These are phyloP conservation scores for Hypoxylon crocopeplum DNA, from an alignment of 495 filamentous ascomycete species.

Conservation along the genomic window DNA sequence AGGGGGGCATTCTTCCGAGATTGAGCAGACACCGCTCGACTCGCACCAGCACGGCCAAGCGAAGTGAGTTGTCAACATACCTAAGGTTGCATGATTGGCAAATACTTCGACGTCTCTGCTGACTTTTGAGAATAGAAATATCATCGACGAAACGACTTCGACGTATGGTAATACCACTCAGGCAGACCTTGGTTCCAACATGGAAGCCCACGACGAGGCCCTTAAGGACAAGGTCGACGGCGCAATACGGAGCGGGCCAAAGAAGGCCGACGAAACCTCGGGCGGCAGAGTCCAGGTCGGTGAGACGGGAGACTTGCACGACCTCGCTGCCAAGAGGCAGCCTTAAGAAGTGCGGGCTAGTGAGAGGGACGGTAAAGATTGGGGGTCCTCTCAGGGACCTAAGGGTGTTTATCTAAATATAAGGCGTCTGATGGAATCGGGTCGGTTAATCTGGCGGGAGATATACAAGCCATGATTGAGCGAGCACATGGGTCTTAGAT, in stretches of 20 bases:
- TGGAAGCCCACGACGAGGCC: slow-evolving; percentile 23
- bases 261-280: slow-evolving; percentile 28
- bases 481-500: no score
- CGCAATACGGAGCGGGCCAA: slow-evolving; percentile 30
- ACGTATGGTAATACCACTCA: slow-evolving; percentile 16
- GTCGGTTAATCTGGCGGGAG: background rate
- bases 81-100: background rate
- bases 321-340: slow-evolving; percentile 36
- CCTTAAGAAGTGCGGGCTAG: background rate
- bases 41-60: slow-evolving; percentile 30
- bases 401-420: background rate
- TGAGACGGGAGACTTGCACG: slow-evolving; percentile 42
- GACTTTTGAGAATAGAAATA: slow-evolving; percentile 30
- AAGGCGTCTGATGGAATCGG: background rate
- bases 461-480: background rate
- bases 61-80: slow-evolving; percentile 26
- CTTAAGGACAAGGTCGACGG: slow-evolving; percentile 41
- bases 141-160: slow-evolving; percentile 30
- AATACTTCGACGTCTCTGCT: no score
- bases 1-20: slow-evolving; percentile 21
- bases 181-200: slow-evolving; percentile 23
- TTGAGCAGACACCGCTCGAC: slow-evolving; percentile 30
- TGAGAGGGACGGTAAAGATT: background rate
- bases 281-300: slow-evolving; percentile 39
- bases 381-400: background rate